These are phyloP conservation scores for Zygosaccharomyces bailii DNA, from an alignment of 805 yeast species.

Conservation along the genomic window DNA sequence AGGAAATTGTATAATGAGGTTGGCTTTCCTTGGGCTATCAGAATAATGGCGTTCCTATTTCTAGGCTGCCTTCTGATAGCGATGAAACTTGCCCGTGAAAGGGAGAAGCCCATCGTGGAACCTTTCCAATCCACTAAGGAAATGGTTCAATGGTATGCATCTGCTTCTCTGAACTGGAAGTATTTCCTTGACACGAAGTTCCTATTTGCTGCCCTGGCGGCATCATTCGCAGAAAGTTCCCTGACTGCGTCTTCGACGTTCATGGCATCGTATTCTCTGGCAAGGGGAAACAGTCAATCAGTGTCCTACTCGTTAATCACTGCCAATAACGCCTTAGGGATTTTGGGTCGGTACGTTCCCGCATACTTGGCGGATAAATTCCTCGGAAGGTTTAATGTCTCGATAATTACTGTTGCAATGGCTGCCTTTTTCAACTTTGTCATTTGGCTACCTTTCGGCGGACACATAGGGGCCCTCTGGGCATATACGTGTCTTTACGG, in stretches of 20 bases:
- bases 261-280: slow-evolving; percentile 51
- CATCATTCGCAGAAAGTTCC: slow-evolving; percentile 46
- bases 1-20: slow-evolving; percentile 46
- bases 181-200: slow-evolving; percentile 44
- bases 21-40: slow-evolving; percentile 60
- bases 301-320: slow-evolving; percentile 49
- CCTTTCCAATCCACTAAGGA: slow-evolving; percentile 40
- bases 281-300: slow-evolving; percentile 43
- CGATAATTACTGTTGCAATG: slow-evolving; percentile 38
- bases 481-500: slow-evolving; percentile 52
- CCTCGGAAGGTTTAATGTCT: slow-evolving; percentile 52
- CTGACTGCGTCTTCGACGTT: slow-evolving; percentile 48
- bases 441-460: slow-evolving; percentile 45
- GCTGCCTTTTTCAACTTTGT: slow-evolving; percentile 38
- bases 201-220: slow-evolving; percentile 42
- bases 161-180: slow-evolving; percentile 33
- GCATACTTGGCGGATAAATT: slow-evolving; percentile 44
- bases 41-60: slow-evolving; percentile 50
- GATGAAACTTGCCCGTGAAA: slow-evolving; percentile 40
- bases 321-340: slow-evolving; percentile 45
- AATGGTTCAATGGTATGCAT: slow-evolving; percentile 28
- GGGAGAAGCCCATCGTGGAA: slow-evolving; percentile 31
- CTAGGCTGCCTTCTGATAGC: slow-evolving; percentile 40
- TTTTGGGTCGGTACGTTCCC: slow-evolving; percentile 45
- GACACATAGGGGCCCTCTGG: slow-evolving; percentile 36